phyloP scores from a whole-genome alignment of 1,284 basidiomycete species.

The Ustilago vetiveriae region DNA sequence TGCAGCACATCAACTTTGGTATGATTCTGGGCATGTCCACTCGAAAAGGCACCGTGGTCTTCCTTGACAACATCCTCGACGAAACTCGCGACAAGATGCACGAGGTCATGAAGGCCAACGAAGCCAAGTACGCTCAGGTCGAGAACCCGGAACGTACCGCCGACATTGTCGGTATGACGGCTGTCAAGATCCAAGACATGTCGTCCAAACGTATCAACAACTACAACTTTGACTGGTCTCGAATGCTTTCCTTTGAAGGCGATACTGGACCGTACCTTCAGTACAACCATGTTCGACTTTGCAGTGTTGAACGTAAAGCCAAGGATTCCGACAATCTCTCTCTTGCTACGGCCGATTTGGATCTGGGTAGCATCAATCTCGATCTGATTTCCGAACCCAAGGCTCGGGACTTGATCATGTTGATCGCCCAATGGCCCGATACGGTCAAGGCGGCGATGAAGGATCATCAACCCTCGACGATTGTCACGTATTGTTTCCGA shows the following conservation, averaged over 20 bases:
- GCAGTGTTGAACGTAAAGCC: conserved; percentile 92
- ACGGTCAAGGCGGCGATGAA: conserved; percentile 84
- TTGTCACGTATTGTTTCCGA: conserved; percentile 81
- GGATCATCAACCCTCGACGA: conserved; percentile 87
- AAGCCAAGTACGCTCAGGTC: conserved; percentile 88
- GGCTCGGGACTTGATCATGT: conserved; percentile 85
- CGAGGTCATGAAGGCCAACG: conserved; percentile 94
- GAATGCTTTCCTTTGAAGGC: conserved; percentile 95
- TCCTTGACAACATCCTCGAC: conserved; percentile 91
- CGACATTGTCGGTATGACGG: conserved; percentile 90
- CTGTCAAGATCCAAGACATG: conserved; percentile 99
- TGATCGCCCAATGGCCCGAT: conserved; percentile 89
- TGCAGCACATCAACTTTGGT: conserved; percentile 93
- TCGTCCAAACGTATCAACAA: conserved; percentile 95
- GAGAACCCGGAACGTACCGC: conserved; percentile 86
- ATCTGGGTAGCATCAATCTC: conserved; percentile 75
- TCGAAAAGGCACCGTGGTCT: conserved; percentile 93
- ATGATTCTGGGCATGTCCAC: conserved; percentile 96
- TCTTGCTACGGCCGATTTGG: conserved; percentile 75
- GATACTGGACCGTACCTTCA: conserved; percentile 78
- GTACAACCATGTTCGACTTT: conserved; percentile 93
- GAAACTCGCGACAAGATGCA: conserved; percentile 93
- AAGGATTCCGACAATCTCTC: conserved; percentile 74
- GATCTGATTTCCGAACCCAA: conserved; percentile 76
- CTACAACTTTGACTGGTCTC: conserved; percentile 93